Evolutionary conservation across 495 filamentous ascomycete species (phyloP).

Genomic region (Trichoderma erinaceum): DNA sequence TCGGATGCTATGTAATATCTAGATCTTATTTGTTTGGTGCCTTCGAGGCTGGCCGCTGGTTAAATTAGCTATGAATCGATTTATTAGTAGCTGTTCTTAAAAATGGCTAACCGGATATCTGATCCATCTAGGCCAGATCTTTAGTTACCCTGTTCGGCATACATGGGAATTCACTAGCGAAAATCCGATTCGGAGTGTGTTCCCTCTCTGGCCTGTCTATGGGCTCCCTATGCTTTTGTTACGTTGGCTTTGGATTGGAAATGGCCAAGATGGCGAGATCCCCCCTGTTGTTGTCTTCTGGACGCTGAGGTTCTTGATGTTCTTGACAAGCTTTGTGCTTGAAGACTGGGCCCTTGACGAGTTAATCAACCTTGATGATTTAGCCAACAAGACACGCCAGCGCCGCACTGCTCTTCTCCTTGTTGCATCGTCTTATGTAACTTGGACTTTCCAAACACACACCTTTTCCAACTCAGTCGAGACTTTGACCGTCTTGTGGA

Average conservation of each 20-base stretch:
- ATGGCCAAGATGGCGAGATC: conserved; percentile 50
- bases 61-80: neutral
- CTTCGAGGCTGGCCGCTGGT: neutral
- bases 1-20: neutral
- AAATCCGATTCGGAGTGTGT: conserved; percentile 84
- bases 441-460: conserved; percentile 97
- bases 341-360: conserved; percentile 98
- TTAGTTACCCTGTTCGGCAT: conserved; percentile 72
- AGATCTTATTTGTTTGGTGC: neutral
- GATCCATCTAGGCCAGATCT: conserved; percentile 66
- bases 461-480: conserved; percentile 98
- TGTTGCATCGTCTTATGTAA: conserved; percentile 92
- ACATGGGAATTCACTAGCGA: conserved; percentile 94
- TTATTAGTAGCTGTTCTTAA: neutral
- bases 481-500: conserved; percentile 86
- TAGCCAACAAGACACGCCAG: conserved; percentile 67
- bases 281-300: conserved; percentile 79
- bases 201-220: conserved; percentile 92
- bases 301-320: conserved; percentile 80
- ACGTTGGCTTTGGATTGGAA: conserved; percentile 72
- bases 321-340: conserved; percentile 86
- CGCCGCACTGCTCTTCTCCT: conserved; percentile 67
- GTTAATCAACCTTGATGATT: conserved; percentile 75
- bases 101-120: neutral
- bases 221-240: conserved; percentile 86